A percentile compares a stretch with the other conserved stretches of the same genome.
phyloP scores from a whole-genome alignment of 768 basidiomycete genomes.

The Termitomyces sp. region DNA sequence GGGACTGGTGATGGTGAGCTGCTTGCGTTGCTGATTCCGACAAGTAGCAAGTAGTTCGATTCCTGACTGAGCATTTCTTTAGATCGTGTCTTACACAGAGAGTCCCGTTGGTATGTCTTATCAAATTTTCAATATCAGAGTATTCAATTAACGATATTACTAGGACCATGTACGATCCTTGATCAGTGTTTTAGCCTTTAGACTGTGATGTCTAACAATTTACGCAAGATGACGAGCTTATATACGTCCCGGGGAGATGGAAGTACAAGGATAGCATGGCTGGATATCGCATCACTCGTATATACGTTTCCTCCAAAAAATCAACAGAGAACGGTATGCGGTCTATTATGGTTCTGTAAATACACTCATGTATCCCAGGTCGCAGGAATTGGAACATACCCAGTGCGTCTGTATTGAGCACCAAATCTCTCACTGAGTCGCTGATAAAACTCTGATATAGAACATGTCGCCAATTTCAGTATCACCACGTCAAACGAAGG shows the following conservation, averaged over 20 bases:
- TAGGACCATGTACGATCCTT: background rate
- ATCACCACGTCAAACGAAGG: slow-evolving; percentile 16
- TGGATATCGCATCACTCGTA: slow-evolving; percentile 27
- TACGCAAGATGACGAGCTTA: slow-evolving; percentile 25
- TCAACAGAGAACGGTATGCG: slow-evolving; percentile 24
- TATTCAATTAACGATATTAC: no score
- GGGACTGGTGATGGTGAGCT: slow-evolving; percentile 20
- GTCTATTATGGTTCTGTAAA: background rate
- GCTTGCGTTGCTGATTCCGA: background rate
- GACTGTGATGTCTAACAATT: background rate
- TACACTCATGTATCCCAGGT: slow-evolving; percentile 11
- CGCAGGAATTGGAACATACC: slow-evolving; percentile 31
- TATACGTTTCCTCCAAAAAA: slow-evolving; percentile 27
- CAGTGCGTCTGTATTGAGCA: slow-evolving; percentile 13
- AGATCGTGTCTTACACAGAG: slow-evolving; percentile 26
- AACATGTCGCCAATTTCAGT: slow-evolving; percentile 24
- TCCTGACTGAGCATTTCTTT: background rate
- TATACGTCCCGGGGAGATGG: slow-evolving; percentile 29
- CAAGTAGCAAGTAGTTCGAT: background rate
- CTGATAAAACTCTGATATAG: slow-evolving; percentile 10
- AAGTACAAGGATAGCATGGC: slow-evolving; percentile 20
- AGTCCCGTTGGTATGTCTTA: slow-evolving; percentile 25
- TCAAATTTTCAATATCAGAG: no score
- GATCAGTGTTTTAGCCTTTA: background rate
- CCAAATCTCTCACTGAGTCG: no score